Base-by-base conservation (phyloP, 805 yeast genomes). In the Cyberlindnera petersonii region DNA sequence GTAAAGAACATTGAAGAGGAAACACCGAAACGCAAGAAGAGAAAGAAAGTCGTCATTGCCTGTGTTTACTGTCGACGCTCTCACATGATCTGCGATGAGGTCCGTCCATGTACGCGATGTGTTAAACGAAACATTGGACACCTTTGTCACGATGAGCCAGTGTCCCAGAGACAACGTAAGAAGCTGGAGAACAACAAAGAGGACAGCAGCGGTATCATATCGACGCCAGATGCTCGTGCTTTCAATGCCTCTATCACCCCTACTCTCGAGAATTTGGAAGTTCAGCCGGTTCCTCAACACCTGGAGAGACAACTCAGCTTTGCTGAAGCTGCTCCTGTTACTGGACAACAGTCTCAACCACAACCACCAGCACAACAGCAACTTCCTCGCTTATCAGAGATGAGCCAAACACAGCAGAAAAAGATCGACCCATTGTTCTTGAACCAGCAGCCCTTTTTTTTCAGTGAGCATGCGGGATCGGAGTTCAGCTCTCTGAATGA, bases 11-110 rank as follows among this genome's bases (percentile, higher is more conserved):
- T 15, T 11, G 35, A 35, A 3, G 40, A 26, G 14, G 48, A 35
- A 42, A 24, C 53, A 40, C 41, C 50, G 6, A 56, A 54, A 43
- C 62, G 74, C 38, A 74, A 70, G 59, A 74, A 69, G 58, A 64
- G 73, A 53, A 77, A 79, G 50, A 53, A 53, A 35, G 58, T 48
- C 3, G 47, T 46, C 13, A 53, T 53, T 22, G 95, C 98, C 0
- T 89, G 98, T 63, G 83, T 89, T 1, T 89, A 85, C 56, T 89
- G 97, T 58, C 75, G 96, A 27, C 68, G 98, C 39, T 86, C 96
- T 0, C 98, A 89, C 59, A 86, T 89, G 89, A 84, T 87, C 22
- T 89, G 98, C 63, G 95, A 88, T 59, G 82, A 79, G 29, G 86
- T 52, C 79, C 71, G 64, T 46, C 81, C 93, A 6, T 86, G 95